Evolutionary conservation across 352 stramenopile genomes (phyloP), one percentile per base, ranked within the genome.

Genomic region (Aphanomyces astaci): DNA sequence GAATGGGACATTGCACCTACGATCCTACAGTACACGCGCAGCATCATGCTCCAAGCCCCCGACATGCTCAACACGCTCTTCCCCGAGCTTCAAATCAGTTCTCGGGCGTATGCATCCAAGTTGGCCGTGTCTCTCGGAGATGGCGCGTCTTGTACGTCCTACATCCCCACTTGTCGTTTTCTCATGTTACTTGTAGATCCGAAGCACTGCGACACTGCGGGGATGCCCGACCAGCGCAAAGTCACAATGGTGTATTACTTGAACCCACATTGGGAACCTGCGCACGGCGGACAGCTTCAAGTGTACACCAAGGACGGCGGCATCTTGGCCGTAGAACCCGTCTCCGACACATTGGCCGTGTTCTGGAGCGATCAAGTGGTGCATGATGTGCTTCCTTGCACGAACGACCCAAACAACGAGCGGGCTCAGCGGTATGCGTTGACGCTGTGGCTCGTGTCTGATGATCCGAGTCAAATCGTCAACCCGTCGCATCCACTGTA

Each of bases 291-390:
- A 5, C 71, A 86, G 65, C 71, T 88, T 55, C 76, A 82, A 39
- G 77, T 88, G 49, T 83, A 80, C 60, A 75, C 65, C 25, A 70
- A 70, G 27, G 48, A 71, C 52, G 57, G 32, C 36, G 78, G 72
- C 25, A 49, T 72, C 13, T 55, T 75, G 2, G 85, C 92, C 67
- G 72, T 96, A 7, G 70, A 76, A 31, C 89, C 89, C 0, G 68
- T 78, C 43, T 75, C 79, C 7, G 87, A 96, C 74, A 81, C 86
- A 43, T 73, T 96, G 39, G 78, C 96, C 7, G 73, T 96, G 55
- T 97, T 97, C 76, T 87, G 84, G 74, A 93, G 84, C 45, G 84
- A 95, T 73, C 59, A 89, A 31, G 75, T 96, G 22, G 84, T 95
- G 59, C 89, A 97, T 73, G 81, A 96, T 72, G 77, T 83, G 48